Base-by-base conservation (phyloP, 768 basidiomycete species). In the Suillus weaverae region DNA sequence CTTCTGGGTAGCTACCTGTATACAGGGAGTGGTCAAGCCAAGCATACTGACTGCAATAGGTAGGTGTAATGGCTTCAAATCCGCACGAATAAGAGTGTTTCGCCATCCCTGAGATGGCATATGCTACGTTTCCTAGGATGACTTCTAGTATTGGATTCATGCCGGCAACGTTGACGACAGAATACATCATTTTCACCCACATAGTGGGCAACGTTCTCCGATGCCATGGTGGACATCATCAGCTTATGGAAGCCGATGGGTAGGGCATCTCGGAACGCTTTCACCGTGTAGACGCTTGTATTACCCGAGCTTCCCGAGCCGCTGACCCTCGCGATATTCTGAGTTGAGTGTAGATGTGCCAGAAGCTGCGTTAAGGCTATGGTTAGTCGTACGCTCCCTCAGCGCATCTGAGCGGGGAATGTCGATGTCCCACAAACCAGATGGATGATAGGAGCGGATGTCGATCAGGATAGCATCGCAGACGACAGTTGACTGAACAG, bases 141-240 rank as follows among this genome's bases (percentile, higher is more conserved):
- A 57, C 59, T 55, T 66, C 66, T 30, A 73, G 68, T 10, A 76
- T 36, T 10, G 53, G n/a, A 26, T 78, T 76, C 69, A 72, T 72
- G 38, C 74, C 67, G 13, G 76, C 65, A 4, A 76, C 51, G 16
- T 76, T 75, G 33, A 67, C 75, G 46, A 77, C 70, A 20, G 69
- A 77, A 65, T 70, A 66, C 76, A 76, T 74, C 74, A 77, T 74
- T 26, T 65, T 71, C 76, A 16, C 74, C 77, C 13, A 78, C 72
- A 38, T 78, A 74, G 62, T 67, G 66, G 13, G 62, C 56, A 0
- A 63, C 62, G 51, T 74, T 62, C 53, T 77, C 75, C 2, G 73
- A 70, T 3, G 74, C 68, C 70, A 77, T 78, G 32, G 77, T 77
- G 18, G 76, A 74, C 35, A 76, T 67, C 56, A 74, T 46, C 48